Base-by-base conservation (phyloP, 805 yeast species). In the Sugiyamaella qingdaonensis region DNA sequence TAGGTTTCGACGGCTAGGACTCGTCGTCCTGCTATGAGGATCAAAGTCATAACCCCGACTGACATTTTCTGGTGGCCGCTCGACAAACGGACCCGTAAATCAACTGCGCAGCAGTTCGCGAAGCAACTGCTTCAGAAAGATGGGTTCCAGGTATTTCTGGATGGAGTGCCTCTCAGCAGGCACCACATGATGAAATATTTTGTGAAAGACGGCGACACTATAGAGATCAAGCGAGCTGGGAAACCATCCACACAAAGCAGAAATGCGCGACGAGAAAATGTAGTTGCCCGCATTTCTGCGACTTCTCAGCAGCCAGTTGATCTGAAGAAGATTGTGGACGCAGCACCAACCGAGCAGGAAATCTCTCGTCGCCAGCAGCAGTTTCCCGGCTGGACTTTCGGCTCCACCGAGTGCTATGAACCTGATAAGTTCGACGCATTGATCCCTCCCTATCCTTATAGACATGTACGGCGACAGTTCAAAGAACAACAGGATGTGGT, bases 381-480 rank as follows among this genome's bases (percentile, higher is more conserved):
- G 43, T 11, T 41, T 53, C 47, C 47, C 2, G 35, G 35, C 2
- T 44, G 47, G 54, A 50, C 21, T 16, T 34, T 51, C 10, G 44
- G 29, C 34, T 51, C 54, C 5, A 46, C 49, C 14, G 58, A 55
- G 49, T 55, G 58, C 48, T 29, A 43, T 2, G 42, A 37, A 21
- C 58, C 58, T 14, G 52, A 48, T 16, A 24, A 39, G 10, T 49
- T 32, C 33, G 19, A 21, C 4, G 50, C 48, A 7, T 8, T 16
- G 14, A 34, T 55, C 4, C 56, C 58, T 16, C 50, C 53, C 10
- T 55, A 44, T 31, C 58, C 58, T 10, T 54, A 31, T 35, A 10
- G 41, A 24, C 41, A 52, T 16, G 24, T 39, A 19, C 19, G 24
- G 21, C 4, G 43, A 39, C 43, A 39, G 43, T 39, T 39, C 24